Percentiles rank a stretch among this genome's conserved stretches.
These are phyloP conservation scores for Hondaea fermentalgiana DNA, from an alignment of 108 stramenopile genomes.

Conservation along the genomic window DNA sequence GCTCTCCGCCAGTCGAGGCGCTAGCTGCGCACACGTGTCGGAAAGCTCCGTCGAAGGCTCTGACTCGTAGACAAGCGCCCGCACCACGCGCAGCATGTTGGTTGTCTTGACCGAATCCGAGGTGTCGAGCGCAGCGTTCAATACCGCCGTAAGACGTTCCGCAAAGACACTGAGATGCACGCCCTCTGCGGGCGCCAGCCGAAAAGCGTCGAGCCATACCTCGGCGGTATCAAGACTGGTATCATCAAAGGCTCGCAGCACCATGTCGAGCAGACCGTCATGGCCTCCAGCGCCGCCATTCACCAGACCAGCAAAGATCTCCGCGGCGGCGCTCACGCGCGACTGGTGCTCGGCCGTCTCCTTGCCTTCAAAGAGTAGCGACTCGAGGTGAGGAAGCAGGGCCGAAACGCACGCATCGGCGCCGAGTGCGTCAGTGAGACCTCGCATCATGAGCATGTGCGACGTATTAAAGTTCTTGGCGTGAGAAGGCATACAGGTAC, in stretches of 20 bases:
- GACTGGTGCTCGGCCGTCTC: not conserved
- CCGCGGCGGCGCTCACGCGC: not conserved
- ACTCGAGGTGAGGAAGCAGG: not conserved
- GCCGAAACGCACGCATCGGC: not conserved
- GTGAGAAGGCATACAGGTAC: not conserved
- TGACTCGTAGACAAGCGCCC: not conserved
- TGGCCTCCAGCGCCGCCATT: not conserved
- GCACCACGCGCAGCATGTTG: not conserved
- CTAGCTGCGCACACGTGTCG: not conserved
- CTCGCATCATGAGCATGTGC: not conserved
- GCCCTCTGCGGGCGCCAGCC: not conserved
- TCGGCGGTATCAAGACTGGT: not conserved
- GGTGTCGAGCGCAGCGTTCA: not conserved
- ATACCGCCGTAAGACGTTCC: not conserved
- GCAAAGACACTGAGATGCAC: not conserved
- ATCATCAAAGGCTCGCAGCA: not conserved
- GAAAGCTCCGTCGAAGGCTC: not conserved
- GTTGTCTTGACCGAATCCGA: not conserved
- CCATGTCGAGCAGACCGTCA: not conserved
- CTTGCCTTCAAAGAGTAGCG: not conserved
- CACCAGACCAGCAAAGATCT: not conserved
- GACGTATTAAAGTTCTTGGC: not conserved
- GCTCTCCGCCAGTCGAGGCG: not conserved
- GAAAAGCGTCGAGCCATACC: not conserved
- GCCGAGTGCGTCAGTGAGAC: not conserved